These are phyloP conservation scores for Neurospora sp. DNA, from an alignment of 495 filamentous ascomycete genomes.

Conservation along the genomic window DNA sequence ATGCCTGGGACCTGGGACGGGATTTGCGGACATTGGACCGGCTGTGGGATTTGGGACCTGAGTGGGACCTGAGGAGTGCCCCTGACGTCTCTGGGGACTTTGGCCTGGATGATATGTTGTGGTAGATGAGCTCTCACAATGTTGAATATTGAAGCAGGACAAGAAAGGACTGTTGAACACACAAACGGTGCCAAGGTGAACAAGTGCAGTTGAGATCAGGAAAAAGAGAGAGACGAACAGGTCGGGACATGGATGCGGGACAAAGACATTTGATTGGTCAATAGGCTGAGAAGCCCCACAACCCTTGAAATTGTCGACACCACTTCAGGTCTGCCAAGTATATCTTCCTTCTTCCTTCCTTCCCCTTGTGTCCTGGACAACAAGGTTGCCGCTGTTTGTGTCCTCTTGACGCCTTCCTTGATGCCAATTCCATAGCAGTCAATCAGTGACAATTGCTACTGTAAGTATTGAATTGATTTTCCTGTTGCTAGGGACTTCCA, in stretches of 20 bases:
- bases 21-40: background rate
- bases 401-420: background rate
- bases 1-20: background rate
- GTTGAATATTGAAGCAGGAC: background rate
- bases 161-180: background rate
- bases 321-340: background rate
- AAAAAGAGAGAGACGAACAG: background rate
- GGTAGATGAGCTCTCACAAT: background rate
- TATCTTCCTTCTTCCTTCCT: background rate
- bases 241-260: background rate
- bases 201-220: background rate
- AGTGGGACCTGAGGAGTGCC: background rate
- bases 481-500: background rate
- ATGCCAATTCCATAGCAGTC: background rate
- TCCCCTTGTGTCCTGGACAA: background rate
- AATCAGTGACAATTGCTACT: background rate
- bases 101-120: background rate
- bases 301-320: background rate
- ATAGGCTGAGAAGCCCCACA: background rate
- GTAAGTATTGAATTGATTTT: background rate
- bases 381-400: background rate
- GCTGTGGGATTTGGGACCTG: background rate
- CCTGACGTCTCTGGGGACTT: background rate
- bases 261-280: background rate
- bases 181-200: background rate